Base-by-base conservation (phyloP, 75 land plant species). In the Gnetum montanum region DNA sequence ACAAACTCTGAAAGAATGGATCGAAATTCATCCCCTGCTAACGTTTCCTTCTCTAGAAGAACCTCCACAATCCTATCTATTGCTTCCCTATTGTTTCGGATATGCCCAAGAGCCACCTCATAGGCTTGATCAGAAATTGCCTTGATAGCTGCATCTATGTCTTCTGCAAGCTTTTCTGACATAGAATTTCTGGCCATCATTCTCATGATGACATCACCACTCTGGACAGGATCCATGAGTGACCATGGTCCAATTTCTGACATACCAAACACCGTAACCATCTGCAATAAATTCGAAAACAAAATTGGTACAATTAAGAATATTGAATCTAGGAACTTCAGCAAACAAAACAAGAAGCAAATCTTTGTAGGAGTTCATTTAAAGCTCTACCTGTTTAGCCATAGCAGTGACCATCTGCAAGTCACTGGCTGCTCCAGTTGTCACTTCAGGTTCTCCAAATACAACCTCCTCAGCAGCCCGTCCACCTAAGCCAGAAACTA, bases 121-220 rank as follows among this genome's bases (percentile, higher is more conserved):
- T 94, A 94, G 8, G 98, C 98, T 50, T 59, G 58, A 65, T 94
- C 98, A 7, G 98, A 80, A 7, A 94, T 54, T 31, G 80, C 68
- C 61, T 94, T 90, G 54, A 94, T 72, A 1, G 98, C 96, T 41
- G 63, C 38, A 60, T 94, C 98, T 22, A 90, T 94, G 48, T 94
- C 98, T 62, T 85, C 91, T 0, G 98, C 98, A 30, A 94, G 78
- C 62, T 76, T 94, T 66, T 94, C 98, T 11, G 98, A 94, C 98
- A 94, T 94, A 13, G 96, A 89, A 57, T 94, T 94, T 50, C 98
- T 69, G 3, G 96, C 98, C 98, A 94, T 94, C 98, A 94, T 94
- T 66, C 98, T 69, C 98, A 94, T 90, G 71, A 94, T 90, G 2
- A 94, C 87, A 71, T 94, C 97, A n/a, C 63, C 88, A 36, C 96